Conservation (phyloP, 352 stramenopile species). For the Globisporangium carolinianum region DNA sequence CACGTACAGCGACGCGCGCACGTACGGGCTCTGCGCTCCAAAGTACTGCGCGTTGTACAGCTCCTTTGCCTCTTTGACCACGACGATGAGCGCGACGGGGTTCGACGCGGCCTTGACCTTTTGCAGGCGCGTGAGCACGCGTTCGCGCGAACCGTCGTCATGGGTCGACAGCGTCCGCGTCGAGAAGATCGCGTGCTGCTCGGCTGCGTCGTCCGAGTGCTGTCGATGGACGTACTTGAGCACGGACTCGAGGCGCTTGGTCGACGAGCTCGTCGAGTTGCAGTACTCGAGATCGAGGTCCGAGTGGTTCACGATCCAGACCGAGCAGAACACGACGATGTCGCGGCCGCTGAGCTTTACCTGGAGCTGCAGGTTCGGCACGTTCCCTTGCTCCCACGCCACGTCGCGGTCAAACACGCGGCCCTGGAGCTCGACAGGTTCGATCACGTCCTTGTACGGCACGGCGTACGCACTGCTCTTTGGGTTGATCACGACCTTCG, state of each 20-base stretch:
- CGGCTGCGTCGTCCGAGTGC: slow-evolving; percentile 26
- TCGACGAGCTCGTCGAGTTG: slow-evolving; percentile 71
- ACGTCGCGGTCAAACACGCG: slow-evolving; percentile 64
- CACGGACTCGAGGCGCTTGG: slow-evolving; percentile 55
- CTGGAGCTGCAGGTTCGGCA: slow-evolving; percentile 78
- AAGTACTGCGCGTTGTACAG: slow-evolving; percentile 86
- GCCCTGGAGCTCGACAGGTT: slow-evolving; percentile 61
- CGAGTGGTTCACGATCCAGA: slow-evolving; percentile 87
- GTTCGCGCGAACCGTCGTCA: slow-evolving; percentile 36
- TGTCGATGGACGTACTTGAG: slow-evolving; percentile 70
- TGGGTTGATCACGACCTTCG: slow-evolving; percentile 72
- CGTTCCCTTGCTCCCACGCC: slow-evolving; percentile 59
- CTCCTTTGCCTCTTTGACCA: slow-evolving; percentile 70
- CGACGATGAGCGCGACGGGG: slow-evolving; percentile 74
- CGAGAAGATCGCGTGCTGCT: slow-evolving; percentile 57
- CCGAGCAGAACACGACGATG: slow-evolving; percentile 79
- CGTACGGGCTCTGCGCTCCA: slow-evolving; percentile 80
- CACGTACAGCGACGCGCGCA: slow-evolving; percentile 71
- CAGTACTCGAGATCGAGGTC: slow-evolving; percentile 84
- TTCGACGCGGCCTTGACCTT: slow-evolving; percentile 76
- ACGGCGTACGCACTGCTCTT: slow-evolving; percentile 59
- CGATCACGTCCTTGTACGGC: slow-evolving; percentile 75
- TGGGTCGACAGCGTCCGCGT: slow-evolving; percentile 57
- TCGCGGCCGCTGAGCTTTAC: slow-evolving; percentile 77
- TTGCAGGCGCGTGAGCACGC: slow-evolving; percentile 49